phyloP scores from a whole-genome alignment of 2,329 filamentous ascomycete genomes.

The Fusarium nygamai region DNA sequence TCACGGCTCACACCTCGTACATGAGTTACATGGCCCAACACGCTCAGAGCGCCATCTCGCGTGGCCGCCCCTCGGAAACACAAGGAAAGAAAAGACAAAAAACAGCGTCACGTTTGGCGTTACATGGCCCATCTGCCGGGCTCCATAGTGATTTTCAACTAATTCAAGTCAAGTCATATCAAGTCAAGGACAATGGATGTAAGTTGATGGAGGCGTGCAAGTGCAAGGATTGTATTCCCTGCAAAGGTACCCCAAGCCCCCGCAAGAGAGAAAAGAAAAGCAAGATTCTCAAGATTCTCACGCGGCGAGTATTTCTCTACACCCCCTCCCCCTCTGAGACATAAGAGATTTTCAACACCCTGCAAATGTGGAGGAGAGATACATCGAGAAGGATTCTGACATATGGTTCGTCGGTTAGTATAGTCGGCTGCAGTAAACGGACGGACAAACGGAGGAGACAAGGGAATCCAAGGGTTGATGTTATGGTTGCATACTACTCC shows the following conservation, averaged over 20 bases:
- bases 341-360: background rate
- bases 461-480: background rate
- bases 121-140: conserved; percentile 41
- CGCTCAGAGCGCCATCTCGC: conserved; percentile 41
- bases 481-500: conserved; percentile 23
- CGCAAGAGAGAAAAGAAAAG: background rate
- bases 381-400: background rate
- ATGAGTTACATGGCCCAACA: conserved; percentile 27
- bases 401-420: conserved; percentile 24
- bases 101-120: conserved; percentile 18
- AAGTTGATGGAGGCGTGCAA: conserved; percentile 2
- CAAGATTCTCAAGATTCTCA: background rate
- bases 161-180: background rate
- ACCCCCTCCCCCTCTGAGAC: conserved; percentile 11
- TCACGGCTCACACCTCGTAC: conserved; percentile 35
- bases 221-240: conserved; percentile 25
- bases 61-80: conserved; percentile 41
- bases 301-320: background rate
- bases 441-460: conserved; percentile 35
- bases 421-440: conserved; percentile 22
- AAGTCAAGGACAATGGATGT: background rate
- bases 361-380: background rate
- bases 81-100: conserved; percentile 11
- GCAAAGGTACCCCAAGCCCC: conserved; percentile 21
- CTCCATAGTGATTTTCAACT: conserved; percentile 11